phyloP scores from a whole-genome alignment of 2,329 filamentous ascomycete genomes.

The Neospermospora avenae region DNA sequence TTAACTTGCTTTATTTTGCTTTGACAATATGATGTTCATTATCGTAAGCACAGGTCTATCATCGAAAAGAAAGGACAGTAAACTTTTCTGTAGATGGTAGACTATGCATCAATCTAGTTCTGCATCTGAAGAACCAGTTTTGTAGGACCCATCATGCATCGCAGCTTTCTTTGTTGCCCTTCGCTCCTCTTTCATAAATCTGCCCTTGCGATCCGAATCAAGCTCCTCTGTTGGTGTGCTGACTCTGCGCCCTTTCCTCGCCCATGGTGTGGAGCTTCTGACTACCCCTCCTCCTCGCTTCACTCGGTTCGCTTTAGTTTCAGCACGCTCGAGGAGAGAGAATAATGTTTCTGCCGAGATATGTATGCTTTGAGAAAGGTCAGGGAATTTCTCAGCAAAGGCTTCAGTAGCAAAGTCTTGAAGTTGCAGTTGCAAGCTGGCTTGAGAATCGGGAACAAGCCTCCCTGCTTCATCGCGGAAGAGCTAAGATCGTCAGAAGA shows the following conservation, averaged over 20 bases:
- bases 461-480: conserved; percentile 19
- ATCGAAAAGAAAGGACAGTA: too few relatives aligned
- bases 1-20: too few relatives aligned
- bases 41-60: too few relatives aligned
- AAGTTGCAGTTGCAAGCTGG: conserved; percentile 14
- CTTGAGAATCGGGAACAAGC: conserved; percentile 18
- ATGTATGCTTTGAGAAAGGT: conserved; percentile 13
- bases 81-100: too few relatives aligned
- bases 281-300: conserved; percentile 16
- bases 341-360: conserved; percentile 18
- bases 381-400: conserved; percentile 15
- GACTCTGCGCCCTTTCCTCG: conserved; percentile 20
- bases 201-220: conserved; percentile 20
- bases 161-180: conserved; percentile 21
- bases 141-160: conserved; percentile 21
- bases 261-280: conserved; percentile 17
- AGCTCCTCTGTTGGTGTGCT: conserved; percentile 24
- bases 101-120: conserved; percentile 11
- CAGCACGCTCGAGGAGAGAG: conserved; percentile 15
- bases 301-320: conserved; percentile 19
- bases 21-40: too few relatives aligned
- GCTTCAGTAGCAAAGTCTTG: conserved; percentile 16
- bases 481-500: conserved; percentile 18
- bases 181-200: conserved; percentile 19
- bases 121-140: conserved; percentile 17